Evolutionary conservation across 208 protist species (phyloP), one percentile per base, ranked within the genome.

Genomic region (Acanthamoeba lenticulata): DNA sequence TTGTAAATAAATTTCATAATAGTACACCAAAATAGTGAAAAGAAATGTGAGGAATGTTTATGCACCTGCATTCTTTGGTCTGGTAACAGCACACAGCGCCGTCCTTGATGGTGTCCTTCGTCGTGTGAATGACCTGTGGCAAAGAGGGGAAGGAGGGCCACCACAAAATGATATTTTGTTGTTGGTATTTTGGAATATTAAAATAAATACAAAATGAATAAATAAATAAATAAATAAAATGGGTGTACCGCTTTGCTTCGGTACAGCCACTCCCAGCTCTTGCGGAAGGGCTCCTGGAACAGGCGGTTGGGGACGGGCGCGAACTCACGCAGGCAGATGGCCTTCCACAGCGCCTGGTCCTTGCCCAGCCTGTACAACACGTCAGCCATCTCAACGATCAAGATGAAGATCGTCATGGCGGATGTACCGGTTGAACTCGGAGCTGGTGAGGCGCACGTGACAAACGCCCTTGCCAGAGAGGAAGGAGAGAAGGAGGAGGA

Each of bases 191-290:
- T n/a, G n/a, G n/a, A n/a, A n/a, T n/a, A n/a, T n/a, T n/a, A n/a
- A 40, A 5, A 32, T 17, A 74, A 5, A 74, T 17, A 74, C 65
- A 74, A 5, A 74, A 5, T 15, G 7, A 74, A 5, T 13, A 40
- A 74, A 15, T 17, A 74, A 4, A 38, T 17, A 40, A 4, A 74
- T 11, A 19, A 2, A 27, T 36, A 6, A 27, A 17, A 74, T 40
- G n/a, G 34, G n/a, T 4, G 0, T 88, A 88, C 79, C 45, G 34
- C 44, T 88, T 88, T 88, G 44, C 79, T 88, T 88, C 44, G 27
- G 45, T 60, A 88, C 27, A 88, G 27, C 79, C 79, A 88, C 34
- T 88, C 79, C 79, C 79, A 88, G 34, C 38, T 88, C 79, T 88
- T 88, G 0, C 79, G n/a, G 44, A 88, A 88, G 79, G 79, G 79